Evolutionary conservation across 2,329 filamentous ascomycete species (phyloP).

Genomic region (Aureobasidium sp.): DNA sequence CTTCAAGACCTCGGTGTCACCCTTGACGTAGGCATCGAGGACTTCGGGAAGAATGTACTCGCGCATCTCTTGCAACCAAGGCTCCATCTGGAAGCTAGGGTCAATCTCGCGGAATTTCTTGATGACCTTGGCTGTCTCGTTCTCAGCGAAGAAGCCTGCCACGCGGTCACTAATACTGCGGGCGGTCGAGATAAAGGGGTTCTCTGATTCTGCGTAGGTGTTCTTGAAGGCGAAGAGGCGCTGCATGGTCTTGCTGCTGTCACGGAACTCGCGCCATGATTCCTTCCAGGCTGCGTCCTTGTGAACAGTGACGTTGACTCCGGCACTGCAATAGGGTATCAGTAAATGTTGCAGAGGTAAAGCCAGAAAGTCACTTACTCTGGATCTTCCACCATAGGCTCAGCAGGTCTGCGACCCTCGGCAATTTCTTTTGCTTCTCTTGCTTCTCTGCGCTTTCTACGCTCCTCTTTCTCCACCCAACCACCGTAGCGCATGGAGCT

Average conservation of each 20-base stretch:
- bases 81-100: constrained; percentile 86
- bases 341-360: constrained; percentile 16
- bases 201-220: constrained; percentile 93
- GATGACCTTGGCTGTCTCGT: constrained; percentile 94
- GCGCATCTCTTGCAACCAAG: constrained; percentile 88
- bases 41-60: constrained; percentile 98
- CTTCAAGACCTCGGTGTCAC: constrained; percentile 81
- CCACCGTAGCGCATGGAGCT: constrained; percentile 93
- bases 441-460: constrained; percentile 66
- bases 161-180: constrained; percentile 90
- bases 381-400: constrained; percentile 72
- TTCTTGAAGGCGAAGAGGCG: constrained; percentile 77
- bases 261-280: constrained; percentile 93
- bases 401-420: constrained; percentile 33
- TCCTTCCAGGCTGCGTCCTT: constrained; percentile 98
- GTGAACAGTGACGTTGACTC: constrained; percentile 88
- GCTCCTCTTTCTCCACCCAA: constrained; percentile 94
- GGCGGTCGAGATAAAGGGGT: constrained; percentile 85
- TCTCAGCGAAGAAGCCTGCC: constrained; percentile 94
- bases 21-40: constrained; percentile 95
- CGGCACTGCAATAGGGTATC: constrained; percentile 54
- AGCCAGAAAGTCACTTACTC: constrained; percentile 54
- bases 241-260: constrained; percentile 81
- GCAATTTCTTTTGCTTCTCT: constrained; percentile 54
- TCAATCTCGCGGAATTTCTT: constrained; percentile 98